Conservation (phyloP, 2,329 filamentous ascomycete genomes). For the Stagonosporopsis rhizophila region DNA sequence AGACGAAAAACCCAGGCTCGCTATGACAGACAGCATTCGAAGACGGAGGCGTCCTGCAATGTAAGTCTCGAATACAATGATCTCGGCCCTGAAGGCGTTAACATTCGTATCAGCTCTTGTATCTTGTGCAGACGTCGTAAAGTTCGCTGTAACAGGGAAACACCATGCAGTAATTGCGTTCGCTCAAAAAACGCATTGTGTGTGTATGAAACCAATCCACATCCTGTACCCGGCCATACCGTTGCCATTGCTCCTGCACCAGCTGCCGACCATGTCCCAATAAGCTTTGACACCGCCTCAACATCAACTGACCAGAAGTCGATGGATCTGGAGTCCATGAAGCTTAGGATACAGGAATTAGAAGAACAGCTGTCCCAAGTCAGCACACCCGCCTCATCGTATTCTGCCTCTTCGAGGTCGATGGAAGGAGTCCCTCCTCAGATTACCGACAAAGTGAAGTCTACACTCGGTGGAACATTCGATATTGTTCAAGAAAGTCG, state of each 20-base stretch:
- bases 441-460: constrained; percentile 40
- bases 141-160: constrained; percentile 66
- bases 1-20: no score
- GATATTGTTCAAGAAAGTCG: constrained; percentile 52
- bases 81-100: constrained; percentile 6
- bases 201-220: constrained; percentile 52
- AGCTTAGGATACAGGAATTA: constrained; percentile 52
- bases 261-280: neutral
- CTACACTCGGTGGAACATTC: constrained; percentile 52
- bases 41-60: constrained; percentile 54
- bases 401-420: constrained; percentile 18
- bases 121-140: constrained; percentile 66
- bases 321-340: constrained; percentile 51
- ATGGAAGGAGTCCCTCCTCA: constrained; percentile 43
- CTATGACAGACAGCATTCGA: constrained; percentile 33
- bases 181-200: constrained; percentile 63
- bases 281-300: constrained; percentile 20
- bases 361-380: constrained; percentile 50
- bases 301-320: constrained; percentile 25
- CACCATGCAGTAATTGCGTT: constrained; percentile 67
- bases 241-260: constrained; percentile 12
- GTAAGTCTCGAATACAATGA: constrained; percentile 40
- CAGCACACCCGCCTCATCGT: constrained; percentile 10
- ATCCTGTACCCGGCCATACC: constrained; percentile 16
- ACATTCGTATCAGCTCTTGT: constrained; percentile 56